A percentile compares a stretch with the other conserved stretches of the same genome.
Conservation (phyloP, 2,329 filamentous ascomycete species). For the Basipetospora chlamydospora region DNA sequence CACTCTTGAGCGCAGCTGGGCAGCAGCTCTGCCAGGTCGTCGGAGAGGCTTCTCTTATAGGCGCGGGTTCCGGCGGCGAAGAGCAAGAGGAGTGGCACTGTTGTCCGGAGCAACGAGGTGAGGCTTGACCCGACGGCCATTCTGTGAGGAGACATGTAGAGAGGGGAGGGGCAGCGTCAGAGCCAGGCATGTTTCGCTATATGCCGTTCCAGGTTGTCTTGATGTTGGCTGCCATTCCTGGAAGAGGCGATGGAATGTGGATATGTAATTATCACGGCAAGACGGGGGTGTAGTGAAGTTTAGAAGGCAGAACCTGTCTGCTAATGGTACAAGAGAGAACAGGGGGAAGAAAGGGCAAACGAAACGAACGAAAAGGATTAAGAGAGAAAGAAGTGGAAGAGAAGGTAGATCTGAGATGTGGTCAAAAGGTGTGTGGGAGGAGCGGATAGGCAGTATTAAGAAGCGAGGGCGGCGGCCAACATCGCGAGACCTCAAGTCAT, state of each 20-base stretch:
- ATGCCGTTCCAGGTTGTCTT: not conserved
- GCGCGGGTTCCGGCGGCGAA: not conserved
- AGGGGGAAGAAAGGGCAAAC: too few relatives aligned
- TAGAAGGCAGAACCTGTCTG: too few relatives aligned
- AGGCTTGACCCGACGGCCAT: not conserved
- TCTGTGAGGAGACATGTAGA: not conserved
- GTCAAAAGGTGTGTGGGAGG: too few relatives aligned
- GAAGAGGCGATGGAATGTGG: too few relatives aligned
- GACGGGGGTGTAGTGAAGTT: too few relatives aligned
- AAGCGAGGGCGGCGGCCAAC: too few relatives aligned
- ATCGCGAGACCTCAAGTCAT: too few relatives aligned
- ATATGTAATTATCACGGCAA: too few relatives aligned
- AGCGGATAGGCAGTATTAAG: too few relatives aligned
- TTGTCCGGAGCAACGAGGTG: not conserved
- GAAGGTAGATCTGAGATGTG: not conserved
- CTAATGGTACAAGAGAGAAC: too few relatives aligned
- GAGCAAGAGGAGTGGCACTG: not conserved
- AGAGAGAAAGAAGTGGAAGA: not conserved
- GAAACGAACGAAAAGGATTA: too few relatives aligned
- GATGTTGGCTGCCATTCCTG: too few relatives aligned
- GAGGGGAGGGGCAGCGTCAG: not conserved
- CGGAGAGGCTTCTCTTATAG: slow-evolving; percentile 8
- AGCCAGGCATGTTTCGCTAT: not conserved
- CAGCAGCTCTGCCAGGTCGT: slow-evolving; percentile 29
- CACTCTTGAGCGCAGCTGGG: slow-evolving; percentile 47